phyloP scores from a whole-genome alignment of 75 land plant genomes.

The Pinus albicaulis region DNA sequence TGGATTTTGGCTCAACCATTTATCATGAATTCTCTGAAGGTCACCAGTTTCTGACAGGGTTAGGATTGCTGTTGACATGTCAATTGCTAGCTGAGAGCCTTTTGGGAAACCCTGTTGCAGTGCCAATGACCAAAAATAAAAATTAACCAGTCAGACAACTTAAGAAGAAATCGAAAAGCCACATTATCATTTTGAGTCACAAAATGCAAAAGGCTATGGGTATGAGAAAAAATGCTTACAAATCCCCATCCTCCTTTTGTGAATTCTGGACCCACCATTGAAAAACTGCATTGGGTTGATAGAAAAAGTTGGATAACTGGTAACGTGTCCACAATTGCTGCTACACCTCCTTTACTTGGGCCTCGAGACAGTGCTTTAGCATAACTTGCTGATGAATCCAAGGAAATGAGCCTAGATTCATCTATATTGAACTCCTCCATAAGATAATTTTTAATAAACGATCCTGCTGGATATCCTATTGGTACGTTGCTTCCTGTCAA shows the following conservation, averaged over 20 bases:
- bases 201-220: no score
- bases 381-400: slow-evolving; percentile 20
- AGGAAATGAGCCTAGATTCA: slow-evolving; percentile 21
- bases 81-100: slow-evolving; percentile 79
- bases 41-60: slow-evolving; percentile 80
- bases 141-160: no score
- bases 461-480: slow-evolving; percentile 46
- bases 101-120: slow-evolving; percentile 69
- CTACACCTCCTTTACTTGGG: slow-evolving; percentile 16
- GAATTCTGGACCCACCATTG: slow-evolving; percentile 19
- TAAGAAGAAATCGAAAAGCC: no score
- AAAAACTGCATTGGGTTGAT: slow-evolving; percentile 17
- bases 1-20: slow-evolving; percentile 45
- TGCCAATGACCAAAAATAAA: background rate
- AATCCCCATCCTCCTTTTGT: slow-evolving; percentile 22
- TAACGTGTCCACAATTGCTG: slow-evolving; percentile 23
- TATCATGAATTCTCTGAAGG: slow-evolving; percentile 72
- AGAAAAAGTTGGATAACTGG: slow-evolving; percentile 28
- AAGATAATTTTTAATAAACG: slow-evolving; percentile 30
- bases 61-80: slow-evolving; percentile 86
- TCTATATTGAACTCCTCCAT: slow-evolving; percentile 20
- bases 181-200: no score
- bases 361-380: slow-evolving; percentile 14
- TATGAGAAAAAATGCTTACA: slow-evolving; percentile 4
- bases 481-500: slow-evolving; percentile 31